phyloP scores from a whole-genome alignment of 768 basidiomycete genomes.

The Amyloporia xantha region DNA sequence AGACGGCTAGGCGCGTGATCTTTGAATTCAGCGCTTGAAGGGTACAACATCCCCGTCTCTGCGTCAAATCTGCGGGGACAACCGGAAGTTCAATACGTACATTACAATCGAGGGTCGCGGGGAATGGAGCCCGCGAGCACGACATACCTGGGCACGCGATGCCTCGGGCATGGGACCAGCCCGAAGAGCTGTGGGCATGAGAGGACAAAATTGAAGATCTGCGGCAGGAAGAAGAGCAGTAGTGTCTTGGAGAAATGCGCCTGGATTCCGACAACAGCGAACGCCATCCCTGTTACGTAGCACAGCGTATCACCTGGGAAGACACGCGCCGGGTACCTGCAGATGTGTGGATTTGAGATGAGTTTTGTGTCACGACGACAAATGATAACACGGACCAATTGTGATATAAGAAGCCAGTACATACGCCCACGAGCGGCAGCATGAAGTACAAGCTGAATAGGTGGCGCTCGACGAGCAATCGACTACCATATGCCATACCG shows the following conservation, averaged over 20 bases:
- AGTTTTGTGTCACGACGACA: not conserved
- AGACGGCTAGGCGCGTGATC: constrained; percentile 48
- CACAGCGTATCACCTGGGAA: constrained; percentile 98
- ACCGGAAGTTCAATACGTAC: not conserved
- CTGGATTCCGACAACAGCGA: constrained; percentile 95
- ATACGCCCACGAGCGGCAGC: constrained; percentile 89
- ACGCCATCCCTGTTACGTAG: constrained; percentile 98
- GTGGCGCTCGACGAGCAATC: constrained; percentile 85
- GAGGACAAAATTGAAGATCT: constrained; percentile 94
- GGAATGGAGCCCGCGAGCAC: not conserved
- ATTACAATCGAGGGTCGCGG: constrained; percentile 1
- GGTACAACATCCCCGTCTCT: constrained; percentile 69
- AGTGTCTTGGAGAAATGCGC: constrained; percentile 97
- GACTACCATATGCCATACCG: constrained; percentile 81
- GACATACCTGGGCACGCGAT: constrained; percentile 81
- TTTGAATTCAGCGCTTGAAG: constrained; percentile 61
- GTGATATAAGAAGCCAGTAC: constrained; percentile 85
- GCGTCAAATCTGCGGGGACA: constrained; percentile 55
- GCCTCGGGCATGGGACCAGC: constrained; percentile 88
- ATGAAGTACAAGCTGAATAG: constrained; percentile 97
- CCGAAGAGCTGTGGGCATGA: constrained; percentile 95
- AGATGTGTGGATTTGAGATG: not conserved
- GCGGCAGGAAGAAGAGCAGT: constrained; percentile 93
- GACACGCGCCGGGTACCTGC: constrained; percentile 90
- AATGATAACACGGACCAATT: constrained; percentile 72